Evolutionary conservation across 2,329 filamentous ascomycete species (phyloP), one percentile per base, ranked within the genome.

Genomic region (Ascochyta viciae-villosae): DNA sequence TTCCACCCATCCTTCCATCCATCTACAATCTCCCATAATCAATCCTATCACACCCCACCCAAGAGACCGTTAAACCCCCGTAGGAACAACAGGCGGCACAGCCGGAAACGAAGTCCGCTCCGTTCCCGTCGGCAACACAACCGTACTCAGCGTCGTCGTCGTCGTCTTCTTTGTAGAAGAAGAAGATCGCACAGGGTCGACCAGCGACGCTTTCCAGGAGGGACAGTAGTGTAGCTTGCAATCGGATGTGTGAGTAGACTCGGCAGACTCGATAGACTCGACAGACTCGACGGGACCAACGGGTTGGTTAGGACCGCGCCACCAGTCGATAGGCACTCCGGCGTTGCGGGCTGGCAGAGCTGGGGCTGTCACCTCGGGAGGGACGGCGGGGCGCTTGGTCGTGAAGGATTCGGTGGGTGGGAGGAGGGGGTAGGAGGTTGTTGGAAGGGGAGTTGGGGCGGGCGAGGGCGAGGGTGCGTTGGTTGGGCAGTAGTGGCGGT

Each of bases 221-320:
- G 49, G 41, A 8, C 41, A 55, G 46, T 50, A 55, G 41, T 55
- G 46, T 9, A 23, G 29, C 15, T 22, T 35, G 19, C 46, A 50
- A 1, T 27, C 6, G 6, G 29, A 16, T 0, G 44, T 33, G 23
- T 37, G 37, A 19, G 19, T 19, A 19, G 19, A 19, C 19, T 19
- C 19, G 19, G 3, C 2, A 19, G 16, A 16, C 16, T 16, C 16
- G 16, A 16, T 16, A 1, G 16, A n/a, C n/a, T 29, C 3, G 6
- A 44, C 16, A 6, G 37, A 13, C 7, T 22, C 35, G 8, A 33
- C 27, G 5, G 41, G 49, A 2, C 9, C 3, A 10, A 51, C 8
- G 9, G 37, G n/a, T 13, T 53, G 22, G 7, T 23, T 33, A 6
- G 50, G 43, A 3, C 43, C 29, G 24, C 50, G 50, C 50, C 50